Evolutionary conservation across 2,329 filamentous ascomycete species (phyloP).

Genomic region (Monilinia aucupariae): DNA sequence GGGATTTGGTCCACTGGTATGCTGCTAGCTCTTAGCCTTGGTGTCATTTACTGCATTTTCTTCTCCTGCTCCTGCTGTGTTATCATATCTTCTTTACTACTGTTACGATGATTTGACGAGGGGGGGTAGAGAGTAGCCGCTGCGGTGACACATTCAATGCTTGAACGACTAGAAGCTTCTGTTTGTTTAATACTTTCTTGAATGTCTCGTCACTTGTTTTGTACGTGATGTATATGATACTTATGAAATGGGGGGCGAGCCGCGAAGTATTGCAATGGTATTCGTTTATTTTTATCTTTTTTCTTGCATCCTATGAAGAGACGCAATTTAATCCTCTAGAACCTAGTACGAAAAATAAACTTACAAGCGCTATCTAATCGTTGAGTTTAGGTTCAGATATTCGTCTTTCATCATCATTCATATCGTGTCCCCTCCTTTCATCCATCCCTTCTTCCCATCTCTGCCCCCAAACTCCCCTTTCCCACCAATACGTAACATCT

Average conservation of each 20-base stretch:
- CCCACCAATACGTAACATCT: slow-evolving; percentile 15
- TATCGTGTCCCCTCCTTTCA: background rate
- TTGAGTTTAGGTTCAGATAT: background rate
- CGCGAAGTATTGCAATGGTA: background rate
- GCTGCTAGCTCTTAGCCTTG: too few relatives aligned
- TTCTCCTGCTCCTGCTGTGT: too few relatives aligned
- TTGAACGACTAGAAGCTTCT: too few relatives aligned
- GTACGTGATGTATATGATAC: too few relatives aligned
- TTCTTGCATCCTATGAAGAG: background rate
- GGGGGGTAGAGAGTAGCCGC: too few relatives aligned
- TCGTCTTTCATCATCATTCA: slow-evolving; percentile 15
- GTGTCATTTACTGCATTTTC: too few relatives aligned
- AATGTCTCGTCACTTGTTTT: too few relatives aligned
- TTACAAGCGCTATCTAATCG: background rate
- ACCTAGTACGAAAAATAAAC: background rate
- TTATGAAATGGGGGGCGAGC: background rate
- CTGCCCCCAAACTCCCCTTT: slow-evolving; percentile 17
- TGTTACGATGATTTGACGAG: too few relatives aligned
- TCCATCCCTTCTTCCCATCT: background rate
- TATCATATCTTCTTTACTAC: too few relatives aligned
- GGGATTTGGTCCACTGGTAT: too few relatives aligned
- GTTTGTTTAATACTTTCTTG: too few relatives aligned
- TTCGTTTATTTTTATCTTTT: background rate
- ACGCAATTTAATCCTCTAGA: background rate
- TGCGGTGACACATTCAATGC: too few relatives aligned